phyloP scores from a whole-genome alignment of 306 rosid species.

The Gleditsia sinensis region DNA sequence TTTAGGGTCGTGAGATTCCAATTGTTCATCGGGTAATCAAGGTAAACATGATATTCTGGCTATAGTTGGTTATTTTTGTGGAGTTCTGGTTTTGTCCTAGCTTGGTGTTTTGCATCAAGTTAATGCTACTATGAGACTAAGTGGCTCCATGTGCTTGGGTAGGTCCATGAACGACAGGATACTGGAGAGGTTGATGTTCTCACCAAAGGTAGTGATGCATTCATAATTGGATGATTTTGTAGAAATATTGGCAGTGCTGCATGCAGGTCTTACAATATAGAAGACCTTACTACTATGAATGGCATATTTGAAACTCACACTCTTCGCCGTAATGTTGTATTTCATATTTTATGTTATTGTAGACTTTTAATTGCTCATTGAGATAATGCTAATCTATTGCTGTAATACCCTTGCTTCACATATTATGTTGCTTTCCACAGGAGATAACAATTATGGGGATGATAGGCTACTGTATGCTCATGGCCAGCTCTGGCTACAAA shows the following conservation, averaged over 20 bases:
- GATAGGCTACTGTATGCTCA: constrained; percentile 91
- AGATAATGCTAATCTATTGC: not conserved
- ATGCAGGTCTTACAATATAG: constrained; percentile 6
- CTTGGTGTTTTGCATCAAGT: not conserved
- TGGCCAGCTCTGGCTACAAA: constrained; percentile 90
- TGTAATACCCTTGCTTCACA: not conserved
- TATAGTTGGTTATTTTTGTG: not conserved
- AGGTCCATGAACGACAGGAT: constrained; percentile 87
- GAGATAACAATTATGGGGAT: constrained; percentile 88
- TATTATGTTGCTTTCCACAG: constrained; percentile 43
- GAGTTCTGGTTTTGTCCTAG: not conserved
- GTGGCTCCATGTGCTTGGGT: not conserved
- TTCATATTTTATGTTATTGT: not conserved
- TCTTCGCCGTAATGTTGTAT: not conserved
- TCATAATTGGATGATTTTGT: not conserved
- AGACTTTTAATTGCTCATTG: not conserved
- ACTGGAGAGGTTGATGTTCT: constrained; percentile 87
- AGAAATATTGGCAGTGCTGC: not conserved
- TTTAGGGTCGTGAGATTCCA: constrained; percentile 95
- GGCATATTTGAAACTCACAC: not conserved
- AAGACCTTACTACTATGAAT: not conserved
- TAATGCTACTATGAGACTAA: not conserved
- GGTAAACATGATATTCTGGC: constrained; percentile 47
- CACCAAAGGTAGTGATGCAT: constrained; percentile 68
- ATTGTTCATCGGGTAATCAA: constrained; percentile 92